Evolutionary conservation across 2,329 filamentous ascomycete genomes (phyloP).

Genomic region (Tolypocladium paradoxum): DNA sequence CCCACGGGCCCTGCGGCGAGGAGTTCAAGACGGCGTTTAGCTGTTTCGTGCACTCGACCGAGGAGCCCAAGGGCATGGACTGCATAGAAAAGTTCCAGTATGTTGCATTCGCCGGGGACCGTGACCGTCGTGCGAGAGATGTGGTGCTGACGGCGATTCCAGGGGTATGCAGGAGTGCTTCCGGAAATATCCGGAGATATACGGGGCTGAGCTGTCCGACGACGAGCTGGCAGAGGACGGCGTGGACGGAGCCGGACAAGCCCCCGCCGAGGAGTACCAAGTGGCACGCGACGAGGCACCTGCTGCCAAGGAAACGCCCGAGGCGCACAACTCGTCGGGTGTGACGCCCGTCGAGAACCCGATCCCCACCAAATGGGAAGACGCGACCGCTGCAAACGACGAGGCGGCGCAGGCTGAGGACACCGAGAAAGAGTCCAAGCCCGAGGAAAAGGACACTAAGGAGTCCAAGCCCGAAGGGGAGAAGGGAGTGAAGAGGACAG

Average conservation of each 20-base stretch:
- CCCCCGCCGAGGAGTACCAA: constrained; percentile 1
- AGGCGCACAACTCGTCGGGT: constrained; percentile 5
- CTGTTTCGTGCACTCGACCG: constrained; percentile 92
- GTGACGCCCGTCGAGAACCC: constrained; percentile 3
- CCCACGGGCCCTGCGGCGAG: constrained; percentile 86
- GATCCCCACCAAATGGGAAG: constrained; percentile 12
- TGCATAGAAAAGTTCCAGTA: constrained; percentile 98
- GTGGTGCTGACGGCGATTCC: constrained; percentile 16
- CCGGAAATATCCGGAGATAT: constrained; percentile 81
- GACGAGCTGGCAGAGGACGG: constrained; percentile 40
- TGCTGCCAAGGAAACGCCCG: constrained; percentile 2
- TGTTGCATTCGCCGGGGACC: constrained; percentile 21
- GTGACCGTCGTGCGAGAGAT: not conserved
- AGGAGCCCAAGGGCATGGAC: constrained; percentile 95
- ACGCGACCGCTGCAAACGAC: constrained; percentile 18
- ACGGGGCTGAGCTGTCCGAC: constrained; percentile 77
- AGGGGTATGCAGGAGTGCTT: constrained; percentile 98
- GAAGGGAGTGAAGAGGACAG: not conserved
- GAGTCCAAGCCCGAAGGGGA: constrained; percentile 3
- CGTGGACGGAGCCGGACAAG: constrained; percentile 15
- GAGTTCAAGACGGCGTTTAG: constrained; percentile 94
- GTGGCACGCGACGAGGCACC: constrained; percentile 1
- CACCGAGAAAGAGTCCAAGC: constrained; percentile 5
- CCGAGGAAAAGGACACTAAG: constrained; percentile 6
- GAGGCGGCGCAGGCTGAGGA: constrained; percentile 9